Evolutionary conservation across 1,284 basidiomycete species (phyloP), one percentile per base, ranked within the genome.

Genomic region (Golubevia sp.): DNA sequence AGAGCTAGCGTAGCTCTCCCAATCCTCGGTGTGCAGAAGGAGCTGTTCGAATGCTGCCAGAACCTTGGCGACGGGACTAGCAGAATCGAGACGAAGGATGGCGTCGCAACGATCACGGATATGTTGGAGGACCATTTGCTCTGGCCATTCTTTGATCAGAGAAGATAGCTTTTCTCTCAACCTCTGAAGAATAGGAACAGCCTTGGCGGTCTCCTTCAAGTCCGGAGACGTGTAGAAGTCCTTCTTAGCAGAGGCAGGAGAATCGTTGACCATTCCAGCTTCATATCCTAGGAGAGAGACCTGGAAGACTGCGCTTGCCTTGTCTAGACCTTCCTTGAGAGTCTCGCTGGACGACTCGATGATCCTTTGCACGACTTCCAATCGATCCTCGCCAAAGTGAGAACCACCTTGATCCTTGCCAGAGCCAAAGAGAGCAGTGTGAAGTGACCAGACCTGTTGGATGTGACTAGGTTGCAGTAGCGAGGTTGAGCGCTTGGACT

Each of bases 101-200:
- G 86, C 85, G 44, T 91, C 87, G 75, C 92, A 95, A 24, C 92
- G 91, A 61, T 89, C 88, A 25, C 87, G 86, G 53, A 99, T 88
- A 83, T 97, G 91, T 60, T 91, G 91, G 30, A 98, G 86, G 3
- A 97, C 93, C 90, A 96, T 94, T 83, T 99, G 97, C 70, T 99
- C 97, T 0, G 97, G 96, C 94, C 94, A 98, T 71, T 94, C 91
- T 64, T 86, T 84, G 48, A 92, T 87, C 23, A 98, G 86, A 4
- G 13, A 64, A 3, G 49, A 55, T n/a, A 80, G 63, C 3, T 71
- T 70, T 4, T 24, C 49, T 5, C 64, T 64, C 20, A 83, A 64
- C 18, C 63, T 66, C 21, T 64, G 53, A 18, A 81, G 70, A 48
- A 83, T 66, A 2, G 59, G 59, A 2, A 66, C 70, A 20, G 70